A percentile compares a stretch with the other conserved stretches of the same genome.
Evolutionary conservation across 345 rosid genomes (phyloP).

Genomic region (Lepidium aucheri): DNA sequence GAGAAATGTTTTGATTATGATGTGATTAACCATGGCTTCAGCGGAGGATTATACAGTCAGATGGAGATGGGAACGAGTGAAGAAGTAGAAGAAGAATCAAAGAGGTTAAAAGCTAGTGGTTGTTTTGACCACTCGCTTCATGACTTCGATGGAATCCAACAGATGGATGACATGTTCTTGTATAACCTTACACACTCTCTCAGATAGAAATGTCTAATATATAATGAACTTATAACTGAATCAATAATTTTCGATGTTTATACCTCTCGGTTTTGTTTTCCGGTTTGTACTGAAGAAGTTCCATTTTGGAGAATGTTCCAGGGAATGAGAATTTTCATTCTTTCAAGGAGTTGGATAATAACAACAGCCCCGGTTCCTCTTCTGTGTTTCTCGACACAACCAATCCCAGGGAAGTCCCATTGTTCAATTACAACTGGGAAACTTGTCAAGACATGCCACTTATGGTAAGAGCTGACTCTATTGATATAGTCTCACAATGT

Average conservation of each 20-base stretch:
- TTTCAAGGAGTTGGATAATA: slow-evolving; percentile 7
- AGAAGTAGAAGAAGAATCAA: slow-evolving; percentile 8
- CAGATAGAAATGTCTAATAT: not conserved
- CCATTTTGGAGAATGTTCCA: slow-evolving; percentile 35
- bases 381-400: slow-evolving; percentile 10
- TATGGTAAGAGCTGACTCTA: slow-evolving; percentile 6
- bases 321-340: slow-evolving; percentile 15
- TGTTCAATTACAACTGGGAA: slow-evolving; percentile 23
- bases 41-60: slow-evolving; percentile 26
- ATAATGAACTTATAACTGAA: not conserved
- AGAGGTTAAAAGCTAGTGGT: slow-evolving; percentile 11
- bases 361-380: not conserved
- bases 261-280: slow-evolving; percentile 11
- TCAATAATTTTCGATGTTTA: not conserved
- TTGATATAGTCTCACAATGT: not conserved
- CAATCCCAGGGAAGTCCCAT: slow-evolving; percentile 9
- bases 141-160: slow-evolving; percentile 41
- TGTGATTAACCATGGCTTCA: slow-evolving; percentile 28
- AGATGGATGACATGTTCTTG: slow-evolving; percentile 71
- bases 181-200: slow-evolving; percentile 29
- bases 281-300: slow-evolving; percentile 29
- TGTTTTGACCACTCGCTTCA: slow-evolving; percentile 24
- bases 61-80: slow-evolving; percentile 2
- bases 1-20: slow-evolving; percentile 25
- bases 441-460: slow-evolving; percentile 21